Conservation (phyloP, 192 early-diverging fungal genomes). For the Coemansia sp. region DNA sequence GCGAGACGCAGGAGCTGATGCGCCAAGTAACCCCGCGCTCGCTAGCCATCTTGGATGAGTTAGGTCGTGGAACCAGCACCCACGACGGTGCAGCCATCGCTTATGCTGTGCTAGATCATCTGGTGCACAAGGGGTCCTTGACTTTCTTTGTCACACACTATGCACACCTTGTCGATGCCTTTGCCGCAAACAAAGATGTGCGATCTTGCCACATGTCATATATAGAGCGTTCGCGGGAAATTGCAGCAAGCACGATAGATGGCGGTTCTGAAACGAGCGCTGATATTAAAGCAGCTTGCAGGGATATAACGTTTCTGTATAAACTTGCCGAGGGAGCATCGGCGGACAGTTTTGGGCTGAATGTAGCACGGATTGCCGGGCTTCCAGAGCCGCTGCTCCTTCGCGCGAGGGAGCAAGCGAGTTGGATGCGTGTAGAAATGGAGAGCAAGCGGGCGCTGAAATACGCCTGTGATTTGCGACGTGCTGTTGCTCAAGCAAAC, state of each 20-base stretch:
- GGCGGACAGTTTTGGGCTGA: conserved; percentile 93
- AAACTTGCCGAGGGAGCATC: conserved; percentile 82
- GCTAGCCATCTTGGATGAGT: conserved; percentile 93
- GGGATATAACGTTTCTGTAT: conserved; percentile 89
- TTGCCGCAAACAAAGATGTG: conserved; percentile 25
- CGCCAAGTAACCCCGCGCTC: conserved; percentile 81
- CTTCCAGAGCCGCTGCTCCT: conserved; percentile 70
- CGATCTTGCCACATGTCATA: conserved; percentile 45
- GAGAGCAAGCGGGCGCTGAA: conserved; percentile 34
- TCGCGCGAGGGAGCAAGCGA: conserved; percentile 66
- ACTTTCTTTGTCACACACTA: conserved; percentile 97
- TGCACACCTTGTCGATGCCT: conserved; percentile 70
- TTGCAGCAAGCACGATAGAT: conserved; percentile 35
- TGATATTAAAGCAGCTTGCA: conserved; percentile 56
- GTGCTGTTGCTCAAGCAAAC: conserved; percentile 23
- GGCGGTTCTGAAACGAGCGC: conserved; percentile 56
- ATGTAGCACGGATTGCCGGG: conserved; percentile 92
- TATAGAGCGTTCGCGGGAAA: conserved; percentile 60
- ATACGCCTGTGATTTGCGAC: conserved; percentile 22
- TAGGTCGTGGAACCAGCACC: conserved; percentile 94
- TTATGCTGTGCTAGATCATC: conserved; percentile 81
- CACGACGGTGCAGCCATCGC: conserved; percentile 98
- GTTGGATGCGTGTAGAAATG: conserved; percentile 63
- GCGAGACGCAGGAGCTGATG: conserved; percentile 90
- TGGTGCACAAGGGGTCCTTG: conserved; percentile 74